These are phyloP conservation scores for Mucor saturninus DNA, from an alignment of 371 early-diverging fungal genomes.

Conservation along the genomic window DNA sequence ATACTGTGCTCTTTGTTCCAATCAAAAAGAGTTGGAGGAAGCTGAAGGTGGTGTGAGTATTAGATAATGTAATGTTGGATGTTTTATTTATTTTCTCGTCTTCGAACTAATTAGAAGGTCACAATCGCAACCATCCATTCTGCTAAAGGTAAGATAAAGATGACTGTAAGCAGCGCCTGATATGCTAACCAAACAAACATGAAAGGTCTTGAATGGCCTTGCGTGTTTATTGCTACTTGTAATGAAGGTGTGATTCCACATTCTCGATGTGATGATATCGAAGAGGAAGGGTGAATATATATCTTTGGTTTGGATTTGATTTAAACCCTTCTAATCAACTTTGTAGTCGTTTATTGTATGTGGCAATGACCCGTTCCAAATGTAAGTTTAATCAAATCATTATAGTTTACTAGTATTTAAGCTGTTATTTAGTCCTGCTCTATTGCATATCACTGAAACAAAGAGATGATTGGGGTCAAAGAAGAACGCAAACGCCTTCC, in stretches of 20 bases:
- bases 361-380: slow-evolving; percentile 59
- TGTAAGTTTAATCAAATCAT: slow-evolving; percentile 3
- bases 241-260: slow-evolving; percentile 57
- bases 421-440: slow-evolving; percentile 11
- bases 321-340: neutral
- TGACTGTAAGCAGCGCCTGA: neutral
- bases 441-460: slow-evolving; percentile 15
- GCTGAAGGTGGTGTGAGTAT: slow-evolving; percentile 29
- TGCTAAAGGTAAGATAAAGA: slow-evolving; percentile 47
- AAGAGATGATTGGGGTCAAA: slow-evolving; percentile 11
- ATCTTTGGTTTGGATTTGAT: neutral
- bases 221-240: slow-evolving; percentile 61
- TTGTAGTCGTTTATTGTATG: slow-evolving; percentile 51
- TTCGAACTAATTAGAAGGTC: slow-evolving; percentile 36
- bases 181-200: neutral
- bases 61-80: too few relatives aligned
- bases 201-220: slow-evolving; percentile 68
- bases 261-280: slow-evolving; percentile 24
- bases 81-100: too few relatives aligned
- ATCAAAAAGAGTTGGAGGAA: slow-evolving; percentile 37
- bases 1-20: slow-evolving; percentile 29
- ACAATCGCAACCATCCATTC: slow-evolving; percentile 65
- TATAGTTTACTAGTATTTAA: neutral
- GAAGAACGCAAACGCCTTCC: neutral
- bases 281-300: slow-evolving; percentile 41